Base-by-base conservation (phyloP, 495 filamentous ascomycete genomes). In the Penicillium argentinense region DNA sequence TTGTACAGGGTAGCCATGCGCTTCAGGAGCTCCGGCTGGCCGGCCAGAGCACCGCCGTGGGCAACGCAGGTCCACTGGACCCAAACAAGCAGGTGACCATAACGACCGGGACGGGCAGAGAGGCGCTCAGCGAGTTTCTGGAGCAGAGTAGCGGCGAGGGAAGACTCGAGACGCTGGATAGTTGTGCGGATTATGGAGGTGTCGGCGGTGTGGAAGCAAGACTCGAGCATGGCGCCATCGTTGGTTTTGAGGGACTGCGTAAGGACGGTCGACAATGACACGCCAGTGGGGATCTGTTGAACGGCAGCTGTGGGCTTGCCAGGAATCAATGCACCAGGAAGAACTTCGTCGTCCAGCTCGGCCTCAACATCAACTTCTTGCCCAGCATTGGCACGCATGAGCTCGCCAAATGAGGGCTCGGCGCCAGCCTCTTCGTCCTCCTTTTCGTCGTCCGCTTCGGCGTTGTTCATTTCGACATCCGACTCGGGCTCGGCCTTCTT, bases 21-120 rank as follows among this genome's bases (percentile, higher is more conserved):
- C 56, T 84, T 82, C 54, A 93, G 79, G 12, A 93, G 66, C 28
- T 90, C 83, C 0, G 87, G 83, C 56, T 95, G 87, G 9, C 83
- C 83, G 18, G 90, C 88, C 26, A 98, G 72, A 41, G 91, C 91
- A 49, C 93, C 93, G 51, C 93, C 93, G 65, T 98, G 93, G 6
- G 90, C 86, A 14, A 97, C 81, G n/a, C 96, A 76, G 1, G 88
- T 92, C 89, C 90, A 95, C 67, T 97, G 89, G 33, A 97, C 85
- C 93, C 93, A 98, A 12, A 86, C 80, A 74, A 96, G 91, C n/a
- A 98, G 80, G 51, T 81, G 86, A 22, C 89, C 89, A 12, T 93
- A 91, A 41, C 93, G 82, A 18, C 91, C 93, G 4, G 93, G 93
- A 16, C 88, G 80, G 49, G 86, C 80, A 56, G 95, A 85, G 63